Base-by-base conservation (phyloP, 2,329 filamentous ascomycete species). In the Sclerotinia spermophila region DNA sequence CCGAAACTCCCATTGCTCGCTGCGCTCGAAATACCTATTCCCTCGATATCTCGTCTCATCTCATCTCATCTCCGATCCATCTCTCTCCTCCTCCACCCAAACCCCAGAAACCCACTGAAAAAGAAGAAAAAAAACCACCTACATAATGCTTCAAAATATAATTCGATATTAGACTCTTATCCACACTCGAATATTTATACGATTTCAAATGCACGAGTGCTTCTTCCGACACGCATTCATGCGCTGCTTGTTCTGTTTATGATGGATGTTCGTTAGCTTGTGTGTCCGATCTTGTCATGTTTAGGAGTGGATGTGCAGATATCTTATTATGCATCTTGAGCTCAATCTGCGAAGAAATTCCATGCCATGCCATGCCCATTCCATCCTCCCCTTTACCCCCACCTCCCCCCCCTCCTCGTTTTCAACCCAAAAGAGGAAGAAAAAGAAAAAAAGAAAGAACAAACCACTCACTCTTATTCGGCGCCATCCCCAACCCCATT, bases 161-260 rank as follows among this genome's bases (percentile, higher is more conserved):
- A 81, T 94, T 88, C 71, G 96, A 98, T 72, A 97, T 89, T 73
- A 92, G 91, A 66, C 94, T 97, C 82, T 97, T 95, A 85, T 99
- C 96, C 81, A 99, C 94, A 78, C 92, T 93, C 77, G 94, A 97
- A 82, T 99, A 99, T 80, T 97, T 96, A 89, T 99, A 99, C 72
- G 91, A 90, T 82, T 94, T 96, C 77, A 99, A 90, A 81, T 97
- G 94, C 72, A 92, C 86, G 76, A 99, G 87, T 69, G 93, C 93
- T 78, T 98, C 94, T 78, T 97, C 93, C 40, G 94, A 96, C 76
- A 98, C 84, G 75, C 91, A 91, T 81, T 91, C 89, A 76, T 89
- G 87, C 71, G 84, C 86, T 68, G 89, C 89, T 81, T 82, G 79
- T 77, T 81, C 84, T 86, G 27, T 56, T 33, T 30, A 59, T 38